Conservation (phyloP, 1,284 basidiomycete species). For the Apiotrichum sp. region DNA sequence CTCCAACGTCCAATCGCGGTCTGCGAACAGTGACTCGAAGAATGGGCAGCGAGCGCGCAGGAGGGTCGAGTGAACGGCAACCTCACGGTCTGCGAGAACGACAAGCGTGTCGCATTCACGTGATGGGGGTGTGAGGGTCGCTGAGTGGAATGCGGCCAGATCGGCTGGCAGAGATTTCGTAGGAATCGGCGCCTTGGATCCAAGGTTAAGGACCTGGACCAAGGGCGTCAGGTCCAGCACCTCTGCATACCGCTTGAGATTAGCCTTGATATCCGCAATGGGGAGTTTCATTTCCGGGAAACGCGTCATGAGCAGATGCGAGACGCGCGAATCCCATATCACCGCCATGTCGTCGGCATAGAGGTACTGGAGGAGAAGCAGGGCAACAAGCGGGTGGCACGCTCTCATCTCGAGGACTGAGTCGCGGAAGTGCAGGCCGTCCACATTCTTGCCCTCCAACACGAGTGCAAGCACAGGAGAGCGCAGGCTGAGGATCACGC, state of each 20-base stretch:
- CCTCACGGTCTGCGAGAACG: slow-evolving; percentile 61
- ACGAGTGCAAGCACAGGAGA: slow-evolving; percentile 23
- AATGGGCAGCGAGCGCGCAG: slow-evolving; percentile 77
- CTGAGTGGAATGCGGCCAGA: slow-evolving; percentile 44
- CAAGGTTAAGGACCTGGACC: slow-evolving; percentile 32
- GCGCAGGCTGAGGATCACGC: slow-evolving; percentile 33
- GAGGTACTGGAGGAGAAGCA: slow-evolving; percentile 77
- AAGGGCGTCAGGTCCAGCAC: slow-evolving; percentile 50
- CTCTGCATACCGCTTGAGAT: slow-evolving; percentile 56
- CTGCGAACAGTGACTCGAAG: slow-evolving; percentile 79
- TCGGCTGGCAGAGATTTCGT: slow-evolving; percentile 35
- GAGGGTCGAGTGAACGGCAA: slow-evolving; percentile 67
- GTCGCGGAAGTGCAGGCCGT: slow-evolving; percentile 1
- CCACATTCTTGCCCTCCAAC: slow-evolving; percentile 17
- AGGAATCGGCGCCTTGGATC: slow-evolving; percentile 35
- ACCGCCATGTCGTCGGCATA: slow-evolving; percentile 80
- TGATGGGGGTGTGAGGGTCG: slow-evolving; percentile 31
- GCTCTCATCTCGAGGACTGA: slow-evolving; percentile 17
- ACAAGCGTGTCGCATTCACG: slow-evolving; percentile 62
- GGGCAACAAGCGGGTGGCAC: slow-evolving; percentile 54
- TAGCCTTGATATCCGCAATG: slow-evolving; percentile 55
- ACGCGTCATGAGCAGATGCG: slow-evolving; percentile 50
- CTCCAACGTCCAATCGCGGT: slow-evolving; percentile 69
- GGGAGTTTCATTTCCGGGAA: slow-evolving; percentile 50
- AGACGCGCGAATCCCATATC: slow-evolving; percentile 76